phyloP scores from a whole-genome alignment of 2,329 filamentous ascomycete species.

The Phyllosticta citrichinensis region DNA sequence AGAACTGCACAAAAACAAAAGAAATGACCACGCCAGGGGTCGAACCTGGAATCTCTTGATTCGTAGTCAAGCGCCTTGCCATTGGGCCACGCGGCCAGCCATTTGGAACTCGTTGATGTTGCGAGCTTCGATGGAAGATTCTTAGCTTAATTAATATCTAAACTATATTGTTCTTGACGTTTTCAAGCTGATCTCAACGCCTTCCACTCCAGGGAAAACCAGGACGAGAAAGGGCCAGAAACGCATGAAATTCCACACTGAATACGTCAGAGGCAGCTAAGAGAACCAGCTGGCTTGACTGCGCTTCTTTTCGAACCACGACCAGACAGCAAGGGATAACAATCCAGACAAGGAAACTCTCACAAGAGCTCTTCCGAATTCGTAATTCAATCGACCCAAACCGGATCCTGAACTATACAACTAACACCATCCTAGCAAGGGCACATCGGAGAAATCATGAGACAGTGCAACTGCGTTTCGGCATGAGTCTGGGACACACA shows the following conservation, averaged over 20 bases:
- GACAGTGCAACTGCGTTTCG: background rate
- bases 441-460: background rate
- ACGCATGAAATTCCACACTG: no score
- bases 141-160: no score
- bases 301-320: no score
- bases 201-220: no score
- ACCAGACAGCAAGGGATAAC: no score
- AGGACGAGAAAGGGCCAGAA: no score
- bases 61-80: constrained; percentile 50
- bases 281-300: no score
- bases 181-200: no score
- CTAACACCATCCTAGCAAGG: background rate
- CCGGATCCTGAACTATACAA: background rate
- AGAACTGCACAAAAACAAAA: background rate
- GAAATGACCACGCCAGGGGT: constrained; percentile 11
- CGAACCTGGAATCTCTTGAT: constrained; percentile 32
- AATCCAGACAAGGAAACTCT: background rate
- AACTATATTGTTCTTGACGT: no score
- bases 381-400: background rate
- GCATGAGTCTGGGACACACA: background rate
- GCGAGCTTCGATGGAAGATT: no score
- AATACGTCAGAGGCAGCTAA: no score
- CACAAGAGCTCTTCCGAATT: background rate
- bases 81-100: constrained; percentile 38
- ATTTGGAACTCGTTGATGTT: background rate